Percentiles rank a stretch among this genome's conserved stretches.
Conservation (phyloP, 2,329 filamentous ascomycete species). For the Diaporthe capsici region DNA sequence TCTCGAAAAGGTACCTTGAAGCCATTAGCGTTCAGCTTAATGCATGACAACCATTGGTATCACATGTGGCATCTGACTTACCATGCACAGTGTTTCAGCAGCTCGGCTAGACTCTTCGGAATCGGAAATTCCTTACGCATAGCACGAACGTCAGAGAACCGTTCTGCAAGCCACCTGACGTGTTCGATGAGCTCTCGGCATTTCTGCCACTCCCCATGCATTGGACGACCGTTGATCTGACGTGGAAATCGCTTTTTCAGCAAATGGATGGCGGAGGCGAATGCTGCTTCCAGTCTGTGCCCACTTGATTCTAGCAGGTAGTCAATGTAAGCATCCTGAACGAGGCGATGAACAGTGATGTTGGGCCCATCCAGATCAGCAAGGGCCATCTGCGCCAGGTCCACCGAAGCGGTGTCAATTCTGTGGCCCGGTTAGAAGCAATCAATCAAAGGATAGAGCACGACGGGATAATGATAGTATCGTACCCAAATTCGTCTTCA, state of each 20-base stretch:
- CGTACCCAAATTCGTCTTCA: neutral
- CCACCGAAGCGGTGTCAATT: neutral
- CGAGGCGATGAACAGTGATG: neutral
- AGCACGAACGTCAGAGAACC: neutral
- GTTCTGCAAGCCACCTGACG: neutral
- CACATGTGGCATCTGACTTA: neutral
- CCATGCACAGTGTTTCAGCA: neutral
- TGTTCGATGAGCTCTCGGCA: neutral
- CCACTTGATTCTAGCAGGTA: neutral
- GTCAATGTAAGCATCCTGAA: neutral
- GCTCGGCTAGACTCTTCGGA: neutral
- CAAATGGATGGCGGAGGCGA: neutral
- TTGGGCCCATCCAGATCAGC: neutral
- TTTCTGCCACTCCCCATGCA: neutral
- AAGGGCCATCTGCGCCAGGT: neutral
- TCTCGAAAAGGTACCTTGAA: neutral
- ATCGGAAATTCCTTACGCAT: neutral
- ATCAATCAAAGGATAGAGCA: neutral
- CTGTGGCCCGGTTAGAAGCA: neutral
- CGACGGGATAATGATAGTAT: neutral
- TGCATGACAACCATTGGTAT: accelerated
- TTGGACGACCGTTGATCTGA: neutral
- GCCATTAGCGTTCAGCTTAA: neutral
- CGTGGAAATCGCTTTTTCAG: neutral
- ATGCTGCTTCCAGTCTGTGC: neutral